Evolutionary conservation across 345 rosid species (phyloP), one percentile per base, ranked within the genome.

Genomic region (Moricandia arvensis): DNA sequence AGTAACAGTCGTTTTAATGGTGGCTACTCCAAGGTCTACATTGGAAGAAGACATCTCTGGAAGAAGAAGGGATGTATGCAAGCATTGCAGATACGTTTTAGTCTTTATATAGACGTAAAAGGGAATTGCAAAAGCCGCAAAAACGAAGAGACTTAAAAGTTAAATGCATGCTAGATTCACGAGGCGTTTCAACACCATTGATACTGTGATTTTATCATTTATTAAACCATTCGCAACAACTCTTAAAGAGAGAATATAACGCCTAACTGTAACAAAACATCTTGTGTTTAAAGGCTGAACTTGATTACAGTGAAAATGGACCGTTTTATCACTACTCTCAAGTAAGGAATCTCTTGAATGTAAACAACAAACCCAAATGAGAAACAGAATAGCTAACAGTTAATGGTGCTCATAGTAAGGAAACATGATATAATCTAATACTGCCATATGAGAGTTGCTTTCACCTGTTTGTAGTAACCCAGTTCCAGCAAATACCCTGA

Each of bases 401-500:
- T 29, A n/a, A n/a, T n/a, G n/a, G n/a, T n/a, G n/a, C n/a, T n/a
- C n/a, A n/a, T n/a, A n/a, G n/a, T n/a, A n/a, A n/a, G n/a, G n/a
- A n/a, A n/a, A n/a, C n/a, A n/a, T n/a, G 38, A 12, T 16, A 60
- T 17, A 61, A 21, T 7, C 17, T 59, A 47, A 33, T 60, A 49
- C 17, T 59, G 60, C 55, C 59, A 60, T 47, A 18, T 18, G 9
- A 47, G 49, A 61, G 49, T 55, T 58, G 69, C 62, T 16, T 11
- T 8, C 62, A 26, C 43, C 43, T 33, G 47, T 61, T 71, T 8
- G 34, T 61, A 55, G 34, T 60, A 60, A 71, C 31, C 67, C 47
- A 18, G 31, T 30, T 60, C 38, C 71, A 57, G 33, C 66, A 21
- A 57, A 34, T 27, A 54, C 57, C 62, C 77, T 73, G 77, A 63